A percentile compares a stretch with the other conserved stretches of the same genome.
phyloP scores from a whole-genome alignment of 257 asterid species.

The Linaria vulgaris region DNA sequence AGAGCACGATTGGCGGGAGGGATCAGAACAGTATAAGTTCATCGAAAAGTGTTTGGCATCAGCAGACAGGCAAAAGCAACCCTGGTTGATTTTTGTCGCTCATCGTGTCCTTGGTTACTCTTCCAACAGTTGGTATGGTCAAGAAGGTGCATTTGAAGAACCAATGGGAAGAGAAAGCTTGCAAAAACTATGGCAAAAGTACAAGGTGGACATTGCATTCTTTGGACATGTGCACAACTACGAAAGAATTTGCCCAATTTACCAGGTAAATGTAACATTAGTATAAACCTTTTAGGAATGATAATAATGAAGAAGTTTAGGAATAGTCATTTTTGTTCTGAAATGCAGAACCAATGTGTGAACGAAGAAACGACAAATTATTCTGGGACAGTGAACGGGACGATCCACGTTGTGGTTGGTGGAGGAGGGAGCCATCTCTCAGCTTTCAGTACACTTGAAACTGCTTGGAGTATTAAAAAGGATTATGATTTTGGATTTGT shows the following conservation, averaged over 20 bases:
- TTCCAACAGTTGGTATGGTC: slow-evolving; percentile 12
- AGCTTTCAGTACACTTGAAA: slow-evolving; percentile 31
- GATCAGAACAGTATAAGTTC: slow-evolving; percentile 15
- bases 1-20: slow-evolving; percentile 18
- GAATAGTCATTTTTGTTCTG: background rate
- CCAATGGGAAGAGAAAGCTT: slow-evolving; percentile 18
- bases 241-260: slow-evolving; percentile 17
- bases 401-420: slow-evolving; percentile 52
- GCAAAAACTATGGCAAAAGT: slow-evolving; percentile 13
- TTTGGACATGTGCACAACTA: slow-evolving; percentile 11
- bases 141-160: slow-evolving; percentile 18
- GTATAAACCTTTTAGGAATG: too few species aligned
- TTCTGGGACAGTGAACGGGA: slow-evolving; percentile 61
- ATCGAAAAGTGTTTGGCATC: slow-evolving; percentile 19
- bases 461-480: slow-evolving; percentile 55
- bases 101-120: slow-evolving; percentile 17
- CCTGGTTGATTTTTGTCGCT: slow-evolving; percentile 12
- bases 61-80: slow-evolving; percentile 14
- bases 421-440: slow-evolving; percentile 47
- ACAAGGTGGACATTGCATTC: slow-evolving; percentile 18
- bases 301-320: too few species aligned
- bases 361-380: slow-evolving; percentile 45
- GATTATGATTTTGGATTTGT: slow-evolving; percentile 51
- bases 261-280: slow-evolving; percentile 2
- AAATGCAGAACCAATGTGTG: slow-evolving; percentile 51